Base-by-base conservation (phyloP, 441 rosid species). In the Macaranga tanarius region DNA sequence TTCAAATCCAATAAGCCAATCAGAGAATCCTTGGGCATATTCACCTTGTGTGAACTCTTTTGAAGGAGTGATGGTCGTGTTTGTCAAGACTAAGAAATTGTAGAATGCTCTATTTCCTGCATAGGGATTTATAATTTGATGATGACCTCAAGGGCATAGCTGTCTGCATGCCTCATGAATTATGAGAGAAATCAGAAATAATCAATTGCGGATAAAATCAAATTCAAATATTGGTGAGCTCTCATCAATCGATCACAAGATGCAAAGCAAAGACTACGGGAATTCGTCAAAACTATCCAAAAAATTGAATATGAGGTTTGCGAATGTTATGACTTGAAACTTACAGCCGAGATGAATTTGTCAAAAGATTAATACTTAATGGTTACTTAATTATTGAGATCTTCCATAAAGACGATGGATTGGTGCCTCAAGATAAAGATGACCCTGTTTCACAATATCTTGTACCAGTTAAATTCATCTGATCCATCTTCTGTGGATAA, bases 301-400 rank as follows among this genome's bases (percentile, higher is more conserved):
- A 38, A 40, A 10, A 23, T 81, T 3, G 77, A 77, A 68, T 4
- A 17, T 3, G 73, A 69, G 51, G 81, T 77, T 3, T 81, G 81
- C 0, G 50, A 17, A 10, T 73, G 71, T 55, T 81, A 79, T 13
- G 69, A 20, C 23, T 34, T 8, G 7, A 72, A 19, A 51, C 15
- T 19, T 42, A 57, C 16, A 28, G 2, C 20, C n/a, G 0, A 0
- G 67, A 63, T 2, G 64, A 79, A 51, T 75, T 79, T 48, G 76
- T 77, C 4, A 12, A 67, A 25, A 70, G 81, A 17, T 40, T 84
- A 62, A 66, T 81, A 1, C 67, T 52, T 23, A 83, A 79, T 65
- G 82, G 79, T 20, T 81, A 79, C 75, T 83, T 79, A 65, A 65
- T 83, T 6, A 48, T 80, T 34, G 77, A 78, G 50, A 62, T 67